Evolutionary conservation across 2,329 filamentous ascomycete genomes (phyloP).

Genomic region (Cercospora zeina): DNA sequence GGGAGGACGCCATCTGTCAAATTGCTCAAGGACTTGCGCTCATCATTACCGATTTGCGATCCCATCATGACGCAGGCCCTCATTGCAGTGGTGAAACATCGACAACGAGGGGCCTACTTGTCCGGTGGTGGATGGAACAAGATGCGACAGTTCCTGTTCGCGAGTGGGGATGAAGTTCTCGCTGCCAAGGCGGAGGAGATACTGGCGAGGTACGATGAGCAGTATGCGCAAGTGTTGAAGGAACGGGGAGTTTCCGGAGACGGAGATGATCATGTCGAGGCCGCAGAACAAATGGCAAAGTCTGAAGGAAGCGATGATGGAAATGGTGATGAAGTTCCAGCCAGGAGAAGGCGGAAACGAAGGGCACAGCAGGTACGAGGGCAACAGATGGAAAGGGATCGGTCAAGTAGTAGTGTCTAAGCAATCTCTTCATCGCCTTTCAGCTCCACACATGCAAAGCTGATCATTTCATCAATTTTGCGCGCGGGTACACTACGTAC

Average conservation of each 20-base stretch:
- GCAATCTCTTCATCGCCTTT: not conserved
- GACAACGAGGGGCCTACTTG: not conserved
- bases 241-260: not conserved
- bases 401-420: too few species aligned
- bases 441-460: not conserved
- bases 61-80: constrained; percentile 7
- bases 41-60: constrained; percentile 4
- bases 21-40: not conserved
- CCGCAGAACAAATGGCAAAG: not conserved
- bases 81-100: constrained; percentile 4
- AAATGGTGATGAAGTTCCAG: not conserved
- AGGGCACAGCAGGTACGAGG: constrained; percentile 1
- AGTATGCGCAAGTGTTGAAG: not conserved
- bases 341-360: not conserved
- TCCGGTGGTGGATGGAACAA: not conserved
- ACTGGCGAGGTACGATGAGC: not conserved
- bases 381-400: not conserved
- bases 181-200: constrained; percentile 12
- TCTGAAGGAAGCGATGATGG: not conserved
- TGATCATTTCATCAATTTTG: constrained; percentile 1
- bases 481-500: constrained; percentile 5
- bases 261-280: not conserved
- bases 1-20: not conserved
- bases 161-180: constrained; percentile 3
- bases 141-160: constrained; percentile 2